Base-by-base conservation (phyloP, 495 filamentous ascomycete species). In the Chaetomium cochliodes region DNA sequence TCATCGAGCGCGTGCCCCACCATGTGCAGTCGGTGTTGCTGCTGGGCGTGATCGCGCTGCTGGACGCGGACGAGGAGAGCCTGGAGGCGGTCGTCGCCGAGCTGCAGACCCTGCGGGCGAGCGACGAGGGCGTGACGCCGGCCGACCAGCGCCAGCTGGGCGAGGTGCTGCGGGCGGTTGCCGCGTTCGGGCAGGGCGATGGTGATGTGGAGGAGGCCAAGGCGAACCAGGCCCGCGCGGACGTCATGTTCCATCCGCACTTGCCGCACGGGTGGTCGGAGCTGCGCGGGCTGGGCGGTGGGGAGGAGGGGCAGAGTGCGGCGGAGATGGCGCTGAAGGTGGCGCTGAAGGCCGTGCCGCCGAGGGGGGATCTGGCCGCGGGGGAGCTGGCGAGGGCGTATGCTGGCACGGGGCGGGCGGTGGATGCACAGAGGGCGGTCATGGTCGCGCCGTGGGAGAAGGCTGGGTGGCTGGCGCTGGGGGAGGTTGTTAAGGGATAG, bases 301-400 rank as follows among this genome's bases (percentile, higher is more conserved):
- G 69, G 11, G 83, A 81, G 2, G 79, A 81, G 41, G 69, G 61
- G 0, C 65, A 78, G 25, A 86, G 88, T 71, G 83, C 90, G 4
- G 86, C 89, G 0, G 85, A 88, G 58, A 94, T 94, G 90, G 91
- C 92, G 51, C 75, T 96, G 64, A 82, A 88, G 69, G 89, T 91
- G 18, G 92, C 92, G n/a, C 58, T 84, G 23, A 87, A 86, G 67
- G 85, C 81, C 20, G 85, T 89, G 11, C 89, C 92, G 49, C 92
- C 92, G 5, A 67, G 79, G 50, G 88, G 91, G 3, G 79, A 84
- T 28, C 76, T 96, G 30, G 85, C 81, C 9, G 86, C 90, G 18
- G 82, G 81, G 23, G 88, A 89, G 62, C 77, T 98, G 58, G 86
- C 90, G 16, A 75, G 80, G 70, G 89, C 90, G n/a, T 91, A 90